Percentiles rank a stretch among this genome's conserved stretches.
Conservation (phyloP, 805 yeast species). For the Pichia insulana region DNA sequence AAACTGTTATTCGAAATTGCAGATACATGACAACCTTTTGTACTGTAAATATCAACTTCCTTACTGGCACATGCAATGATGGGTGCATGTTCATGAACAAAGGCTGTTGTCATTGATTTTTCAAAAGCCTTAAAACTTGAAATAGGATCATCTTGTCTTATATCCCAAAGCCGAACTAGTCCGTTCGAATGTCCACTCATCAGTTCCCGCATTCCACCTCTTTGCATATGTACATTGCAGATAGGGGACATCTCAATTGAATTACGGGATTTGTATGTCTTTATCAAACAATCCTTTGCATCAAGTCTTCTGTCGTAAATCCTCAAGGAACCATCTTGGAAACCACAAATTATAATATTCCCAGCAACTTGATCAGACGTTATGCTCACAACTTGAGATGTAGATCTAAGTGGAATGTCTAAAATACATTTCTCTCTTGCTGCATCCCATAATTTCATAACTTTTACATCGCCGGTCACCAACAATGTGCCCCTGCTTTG, state of each 20-base stretch:
- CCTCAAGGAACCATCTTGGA: conserved; percentile 80
- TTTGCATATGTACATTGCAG: conserved; percentile 82
- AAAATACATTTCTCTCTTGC: conserved; percentile 80
- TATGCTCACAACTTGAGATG: conserved; percentile 77
- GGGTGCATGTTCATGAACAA: conserved; percentile 96
- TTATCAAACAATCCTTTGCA: conserved; percentile 76
- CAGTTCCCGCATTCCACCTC: conserved; percentile 91
- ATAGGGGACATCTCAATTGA: conserved; percentile 29
- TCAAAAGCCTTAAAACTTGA: conserved; percentile 47
- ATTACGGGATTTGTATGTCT: conserved; percentile 59
- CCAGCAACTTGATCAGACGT: conserved; percentile 97
- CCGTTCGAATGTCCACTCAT: conserved; percentile 82
- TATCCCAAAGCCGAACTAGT: conserved; percentile 82
- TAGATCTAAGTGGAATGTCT: conserved; percentile 86
- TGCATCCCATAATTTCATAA: conserved; percentile 93
- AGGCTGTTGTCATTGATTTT: conserved; percentile 53
- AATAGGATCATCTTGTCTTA: conserved; percentile 66
- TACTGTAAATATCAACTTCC: conserved; percentile 72
- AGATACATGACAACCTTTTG: conserved; percentile 67
- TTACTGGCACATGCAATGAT: conserved; percentile 82
- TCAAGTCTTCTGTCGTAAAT: conserved; percentile 87
- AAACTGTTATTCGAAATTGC: conserved; percentile 35
- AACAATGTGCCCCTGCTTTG: conserved; percentile 86
- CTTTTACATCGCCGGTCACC: conserved; percentile 91
- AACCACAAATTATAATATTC: conserved; percentile 81